Evolutionary conservation across 805 yeast genomes (phyloP).

Genomic region (Candida incommunis): DNA sequence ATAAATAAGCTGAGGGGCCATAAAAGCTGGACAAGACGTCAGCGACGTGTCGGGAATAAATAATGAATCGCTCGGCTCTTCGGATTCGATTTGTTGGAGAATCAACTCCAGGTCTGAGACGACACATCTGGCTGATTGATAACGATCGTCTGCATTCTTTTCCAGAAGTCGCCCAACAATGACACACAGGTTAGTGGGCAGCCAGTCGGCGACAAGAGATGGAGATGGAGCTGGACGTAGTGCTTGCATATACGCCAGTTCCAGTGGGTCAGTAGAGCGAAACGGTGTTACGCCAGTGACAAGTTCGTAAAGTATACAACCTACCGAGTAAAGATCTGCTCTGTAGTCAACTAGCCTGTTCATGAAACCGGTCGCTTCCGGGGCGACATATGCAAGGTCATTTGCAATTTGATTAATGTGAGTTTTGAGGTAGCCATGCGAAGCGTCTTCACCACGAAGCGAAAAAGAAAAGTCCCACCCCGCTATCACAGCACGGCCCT

Average conservation of each 20-base stretch:
- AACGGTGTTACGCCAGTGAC: slow-evolving; percentile 33
- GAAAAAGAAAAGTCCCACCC: slow-evolving; percentile 38
- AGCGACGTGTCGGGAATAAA: slow-evolving; percentile 1
- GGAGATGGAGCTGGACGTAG: slow-evolving; percentile 30
- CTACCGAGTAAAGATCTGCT: slow-evolving; percentile 35
- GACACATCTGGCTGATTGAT: slow-evolving; percentile 22
- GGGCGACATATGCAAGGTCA: slow-evolving; percentile 34
- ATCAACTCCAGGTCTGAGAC: slow-evolving; percentile 24
- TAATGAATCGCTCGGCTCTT: slow-evolving; percentile 1
- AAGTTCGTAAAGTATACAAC: slow-evolving; percentile 36
- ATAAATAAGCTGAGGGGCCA: slow-evolving; percentile 16
- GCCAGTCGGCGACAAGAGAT: slow-evolving; percentile 14
- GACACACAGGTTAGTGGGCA: slow-evolving; percentile 20
- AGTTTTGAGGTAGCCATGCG: slow-evolving; percentile 28
- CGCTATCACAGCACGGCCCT: slow-evolving; percentile 24
- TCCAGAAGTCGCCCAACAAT: slow-evolving; percentile 30
- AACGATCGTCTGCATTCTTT: slow-evolving; percentile 28
- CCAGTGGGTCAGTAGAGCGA: slow-evolving; percentile 25
- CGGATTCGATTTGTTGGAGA: slow-evolving; percentile 8
- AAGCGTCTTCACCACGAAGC: slow-evolving; percentile 27
- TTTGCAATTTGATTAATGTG: slow-evolving; percentile 26
- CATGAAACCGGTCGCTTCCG: slow-evolving; percentile 32
- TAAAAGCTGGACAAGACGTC: slow-evolving; percentile 8
- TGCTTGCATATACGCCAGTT: slow-evolving; percentile 28
- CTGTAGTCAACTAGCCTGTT: slow-evolving; percentile 29